Base-by-base conservation (phyloP, 148 eudicot genomes). In the Nepenthes gracilis region DNA sequence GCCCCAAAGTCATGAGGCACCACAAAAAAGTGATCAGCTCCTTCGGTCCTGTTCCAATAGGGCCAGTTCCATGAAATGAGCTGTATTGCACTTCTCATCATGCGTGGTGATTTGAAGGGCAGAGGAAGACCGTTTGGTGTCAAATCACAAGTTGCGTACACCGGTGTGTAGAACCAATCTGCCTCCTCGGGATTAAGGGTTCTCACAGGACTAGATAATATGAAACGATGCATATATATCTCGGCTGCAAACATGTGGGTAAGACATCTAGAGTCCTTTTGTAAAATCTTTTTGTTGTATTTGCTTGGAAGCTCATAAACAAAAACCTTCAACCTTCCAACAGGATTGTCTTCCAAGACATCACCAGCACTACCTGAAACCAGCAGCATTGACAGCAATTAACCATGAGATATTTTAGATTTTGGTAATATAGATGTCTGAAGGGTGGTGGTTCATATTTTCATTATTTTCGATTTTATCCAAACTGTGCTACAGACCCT, bases 1-100 rank as follows among this genome's bases (percentile, higher is more conserved):
- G 98, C 88, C 47, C 88, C 98, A 72, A 93, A 93, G 70, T 93
- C 98, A 76, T 93, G 98, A 13, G 98, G 98, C 10, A 71, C 76
- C 15, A 93, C 89, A 69, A 93, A 93, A 67, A 93, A 93, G 77
- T 93, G 98, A 75, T 93, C 96, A n/a, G 96, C 98, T 72, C 98
- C 98, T 72, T 93, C 96, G 0, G 98, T 88, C 57, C 91, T 78
- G 72, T 93, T 93, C 98, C 98, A 93, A 56, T 93, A 93, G 70
- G 98, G 98, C 98, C 98, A 93, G 68, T 86, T 88, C 35, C 96
- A 88, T 58, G 98, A 84, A 52, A 93, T 88, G 60, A 93, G 96
- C 66, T 93, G 98, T 72, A 93, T 86, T 38, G 98, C 98, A 76
- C 98, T 93, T 66, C 98, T 88, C 98, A 88, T 93, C 98, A 88